Conservation (phyloP, 2,329 filamentous ascomycete species). For the Verticillium alfalfae region DNA sequence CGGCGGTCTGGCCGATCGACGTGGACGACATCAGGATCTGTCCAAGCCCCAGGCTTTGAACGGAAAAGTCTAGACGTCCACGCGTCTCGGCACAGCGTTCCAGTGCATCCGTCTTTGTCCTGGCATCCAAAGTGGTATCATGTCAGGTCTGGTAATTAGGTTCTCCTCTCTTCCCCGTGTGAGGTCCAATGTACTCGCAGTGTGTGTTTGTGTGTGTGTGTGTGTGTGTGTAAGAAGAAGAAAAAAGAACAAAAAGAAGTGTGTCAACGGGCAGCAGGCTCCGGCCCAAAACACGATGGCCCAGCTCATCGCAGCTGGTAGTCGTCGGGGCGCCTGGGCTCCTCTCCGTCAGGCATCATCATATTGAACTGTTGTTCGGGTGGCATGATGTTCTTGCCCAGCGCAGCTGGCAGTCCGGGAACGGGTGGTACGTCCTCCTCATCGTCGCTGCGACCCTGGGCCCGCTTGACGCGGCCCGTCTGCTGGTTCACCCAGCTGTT, state of each 20-base stretch:
- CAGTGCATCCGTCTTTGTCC: too few species aligned
- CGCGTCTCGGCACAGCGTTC: not conserved
- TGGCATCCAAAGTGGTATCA: not conserved
- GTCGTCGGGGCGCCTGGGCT: slow-evolving; percentile 35
- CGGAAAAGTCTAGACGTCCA: not conserved
- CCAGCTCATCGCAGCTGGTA: not conserved
- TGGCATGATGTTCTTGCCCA: slow-evolving; percentile 27
- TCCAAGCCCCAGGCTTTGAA: not conserved
- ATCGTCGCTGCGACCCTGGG: slow-evolving; percentile 30
- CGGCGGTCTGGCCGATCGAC: not conserved
- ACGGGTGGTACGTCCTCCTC: slow-evolving; percentile 30
- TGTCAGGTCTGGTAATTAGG: not conserved
- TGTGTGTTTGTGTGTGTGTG: not conserved
- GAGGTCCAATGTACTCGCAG: not conserved
- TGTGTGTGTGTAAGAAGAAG: too few species aligned
- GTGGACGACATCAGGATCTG: not conserved
- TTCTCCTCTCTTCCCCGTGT: not conserved
- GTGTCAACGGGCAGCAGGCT: not conserved
- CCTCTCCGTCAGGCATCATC: slow-evolving; percentile 46
- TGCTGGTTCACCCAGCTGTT: slow-evolving; percentile 63
- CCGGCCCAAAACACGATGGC: too few species aligned
- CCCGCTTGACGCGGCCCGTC: slow-evolving; percentile 45
- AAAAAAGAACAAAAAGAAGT: not conserved
- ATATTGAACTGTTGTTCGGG: slow-evolving; percentile 40
- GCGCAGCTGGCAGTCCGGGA: slow-evolving; percentile 25